phyloP scores from a whole-genome alignment of 2,329 filamentous ascomycete genomes.

The Neonectria neomacrospora region DNA sequence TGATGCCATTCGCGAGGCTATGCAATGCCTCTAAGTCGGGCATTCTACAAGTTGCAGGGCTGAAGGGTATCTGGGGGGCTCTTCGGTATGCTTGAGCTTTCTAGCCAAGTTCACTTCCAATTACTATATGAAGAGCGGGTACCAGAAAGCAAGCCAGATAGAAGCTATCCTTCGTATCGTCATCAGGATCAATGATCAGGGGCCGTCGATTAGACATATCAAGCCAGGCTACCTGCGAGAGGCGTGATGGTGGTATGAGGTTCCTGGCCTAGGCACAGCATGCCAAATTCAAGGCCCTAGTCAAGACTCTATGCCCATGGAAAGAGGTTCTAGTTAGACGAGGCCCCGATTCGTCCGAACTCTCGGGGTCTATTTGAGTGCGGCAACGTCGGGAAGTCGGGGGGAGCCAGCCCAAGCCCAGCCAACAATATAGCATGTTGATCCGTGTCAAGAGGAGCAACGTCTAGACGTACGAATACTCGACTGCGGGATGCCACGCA shows the following conservation, averaged over 20 bases:
- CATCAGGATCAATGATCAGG: background rate
- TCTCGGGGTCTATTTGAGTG: background rate
- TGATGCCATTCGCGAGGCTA: background rate
- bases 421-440: background rate
- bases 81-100: background rate
- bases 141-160: background rate
- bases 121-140: background rate
- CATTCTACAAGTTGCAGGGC: background rate
- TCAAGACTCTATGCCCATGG: background rate
- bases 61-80: background rate
- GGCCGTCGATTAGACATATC: background rate
- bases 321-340: background rate
- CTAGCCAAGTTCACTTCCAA: background rate
- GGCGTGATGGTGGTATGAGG: constrained; percentile 19
- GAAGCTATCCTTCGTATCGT: background rate
- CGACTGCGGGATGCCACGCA: background rate
- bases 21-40: background rate
- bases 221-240: background rate
- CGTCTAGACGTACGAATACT: background rate
- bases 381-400: background rate
- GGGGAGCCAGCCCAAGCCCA: background rate
- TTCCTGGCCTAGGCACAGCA: constrained; percentile 1
- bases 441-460: background rate
- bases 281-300: background rate
- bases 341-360: background rate